phyloP scores from a whole-genome alignment of 441 rosid species.

The Eutrema salsugineum region DNA sequence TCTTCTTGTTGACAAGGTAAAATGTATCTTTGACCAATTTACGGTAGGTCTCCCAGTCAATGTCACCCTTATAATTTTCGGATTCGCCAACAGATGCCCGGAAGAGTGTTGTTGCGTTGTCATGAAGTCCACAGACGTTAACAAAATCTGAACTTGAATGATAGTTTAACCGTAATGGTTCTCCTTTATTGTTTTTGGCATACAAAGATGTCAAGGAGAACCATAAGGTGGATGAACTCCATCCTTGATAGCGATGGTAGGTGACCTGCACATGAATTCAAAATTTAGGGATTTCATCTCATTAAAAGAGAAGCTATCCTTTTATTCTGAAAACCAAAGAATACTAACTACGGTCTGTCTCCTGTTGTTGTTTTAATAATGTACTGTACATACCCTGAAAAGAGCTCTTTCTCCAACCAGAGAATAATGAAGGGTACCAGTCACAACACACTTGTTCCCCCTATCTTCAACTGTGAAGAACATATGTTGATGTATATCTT shows the following conservation, averaged over 20 bases:
- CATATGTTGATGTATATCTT: slow-evolving; percentile 86
- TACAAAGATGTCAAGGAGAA: slow-evolving; percentile 84
- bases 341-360: background rate
- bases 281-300: slow-evolving; percentile 1
- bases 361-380: background rate
- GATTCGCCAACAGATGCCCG: slow-evolving; percentile 50
- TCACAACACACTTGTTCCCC: slow-evolving; percentile 49
- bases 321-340: background rate
- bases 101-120: slow-evolving; percentile 66
- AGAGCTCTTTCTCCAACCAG: slow-evolving; percentile 85
- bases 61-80: slow-evolving; percentile 53
- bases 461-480: slow-evolving; percentile 74
- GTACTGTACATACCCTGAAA: slow-evolving; percentile 60
- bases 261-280: slow-evolving; percentile 59
- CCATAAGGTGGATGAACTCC: slow-evolving; percentile 80
- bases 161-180: slow-evolving; percentile 67
- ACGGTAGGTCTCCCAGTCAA: slow-evolving; percentile 66
- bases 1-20: slow-evolving; percentile 87
- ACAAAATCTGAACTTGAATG: slow-evolving; percentile 71
- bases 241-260: slow-evolving; percentile 56
- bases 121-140: slow-evolving; percentile 59
- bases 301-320: background rate
- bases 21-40: slow-evolving; percentile 58
- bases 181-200: slow-evolving; percentile 68
- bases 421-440: slow-evolving; percentile 84